A percentile compares a stretch with the other conserved stretches of the same genome.
Conservation (phyloP, 2,329 filamentous ascomycete genomes). For the Mycogone perniciosa region DNA sequence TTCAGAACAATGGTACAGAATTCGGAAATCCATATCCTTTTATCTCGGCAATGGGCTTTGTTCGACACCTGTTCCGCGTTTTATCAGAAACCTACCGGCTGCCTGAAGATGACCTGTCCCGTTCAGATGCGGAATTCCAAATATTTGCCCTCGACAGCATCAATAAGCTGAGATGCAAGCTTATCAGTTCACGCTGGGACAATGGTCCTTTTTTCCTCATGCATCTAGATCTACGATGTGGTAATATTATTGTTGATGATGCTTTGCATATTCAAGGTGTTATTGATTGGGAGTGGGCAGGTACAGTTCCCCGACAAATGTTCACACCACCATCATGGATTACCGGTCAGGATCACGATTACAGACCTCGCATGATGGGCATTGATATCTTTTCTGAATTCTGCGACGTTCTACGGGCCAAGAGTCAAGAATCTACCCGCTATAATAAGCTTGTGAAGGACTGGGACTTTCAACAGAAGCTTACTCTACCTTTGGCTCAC, state of each 20-base stretch:
- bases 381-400: no score
- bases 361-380: no score
- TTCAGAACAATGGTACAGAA: neutral
- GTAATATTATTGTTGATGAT: constrained; percentile 22
- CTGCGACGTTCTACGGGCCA: constrained; percentile 10
- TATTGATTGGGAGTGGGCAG: constrained; percentile 24
- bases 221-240: constrained; percentile 18
- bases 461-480: neutral
- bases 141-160: no score
- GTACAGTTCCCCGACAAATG: constrained; percentile 13
- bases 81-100: no score
- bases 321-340: constrained; percentile 18
- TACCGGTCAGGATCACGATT: constrained; percentile 11
- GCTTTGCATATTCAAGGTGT: constrained; percentile 18
- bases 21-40: neutral
- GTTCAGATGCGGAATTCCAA: no score
- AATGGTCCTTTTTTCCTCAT: constrained; percentile 17
- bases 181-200: no score
- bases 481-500: no score
- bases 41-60: no score
- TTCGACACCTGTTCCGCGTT: no score
- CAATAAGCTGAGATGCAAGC: no score
- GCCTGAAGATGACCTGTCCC: no score
- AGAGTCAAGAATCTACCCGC: constrained; percentile 2
- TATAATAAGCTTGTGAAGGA: constrained; percentile 5